Evolutionary conservation across 116 monocot species (phyloP).

Genomic region (Dioscorea cayenensis): DNA sequence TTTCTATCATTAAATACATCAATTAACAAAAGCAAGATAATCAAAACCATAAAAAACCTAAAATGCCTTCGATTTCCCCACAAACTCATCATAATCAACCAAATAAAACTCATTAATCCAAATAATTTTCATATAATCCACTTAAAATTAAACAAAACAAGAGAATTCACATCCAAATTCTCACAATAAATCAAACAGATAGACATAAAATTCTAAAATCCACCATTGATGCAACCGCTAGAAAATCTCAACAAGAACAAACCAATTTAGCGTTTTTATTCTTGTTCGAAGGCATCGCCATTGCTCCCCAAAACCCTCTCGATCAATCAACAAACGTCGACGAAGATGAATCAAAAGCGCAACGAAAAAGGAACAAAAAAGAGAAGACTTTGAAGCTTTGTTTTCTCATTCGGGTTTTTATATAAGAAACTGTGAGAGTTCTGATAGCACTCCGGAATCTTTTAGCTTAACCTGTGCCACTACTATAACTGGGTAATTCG

Average conservation of each 20-base stretch:
- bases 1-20: neutral
- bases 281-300: constrained; percentile 17
- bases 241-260: neutral
- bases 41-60: neutral
- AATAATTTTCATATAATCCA: neutral
- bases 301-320: neutral
- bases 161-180: neutral
- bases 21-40: neutral
- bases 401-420: too few relatives aligned
- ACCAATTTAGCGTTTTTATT: constrained; percentile 39
- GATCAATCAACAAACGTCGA: too few relatives aligned
- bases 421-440: too few relatives aligned
- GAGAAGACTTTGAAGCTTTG: too few relatives aligned
- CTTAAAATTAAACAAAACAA: neutral
- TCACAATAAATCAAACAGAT: neutral
- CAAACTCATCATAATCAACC: neutral
- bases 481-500: too few relatives aligned
- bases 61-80: neutral
- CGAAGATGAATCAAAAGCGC: too few relatives aligned
- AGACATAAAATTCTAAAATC: neutral
- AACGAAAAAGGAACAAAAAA: too few relatives aligned
- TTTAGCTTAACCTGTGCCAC: too few relatives aligned
- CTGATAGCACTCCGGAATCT: too few relatives aligned
- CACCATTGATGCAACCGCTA: too few relatives aligned
- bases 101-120: neutral